Conservation (phyloP, 2,329 filamentous ascomycete species). For the Penicillium sp. region DNA sequence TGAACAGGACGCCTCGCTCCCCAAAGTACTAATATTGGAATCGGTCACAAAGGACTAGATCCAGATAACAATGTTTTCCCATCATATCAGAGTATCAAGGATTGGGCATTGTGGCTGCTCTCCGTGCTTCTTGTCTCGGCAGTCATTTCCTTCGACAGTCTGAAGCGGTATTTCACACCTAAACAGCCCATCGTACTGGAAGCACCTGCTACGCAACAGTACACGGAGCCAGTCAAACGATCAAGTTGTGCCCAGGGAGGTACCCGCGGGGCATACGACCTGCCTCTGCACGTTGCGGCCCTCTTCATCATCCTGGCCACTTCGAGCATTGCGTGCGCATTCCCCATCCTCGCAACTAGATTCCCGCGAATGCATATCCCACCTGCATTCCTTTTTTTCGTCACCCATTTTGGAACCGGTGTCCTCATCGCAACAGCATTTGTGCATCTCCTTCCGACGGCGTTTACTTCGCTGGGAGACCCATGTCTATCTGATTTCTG, state of each 20-base stretch:
- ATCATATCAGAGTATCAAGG: slow-evolving; percentile 13
- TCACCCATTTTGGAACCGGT: slow-evolving; percentile 70
- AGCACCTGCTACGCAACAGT: not conserved
- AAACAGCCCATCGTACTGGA: not conserved
- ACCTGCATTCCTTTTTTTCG: slow-evolving; percentile 35
- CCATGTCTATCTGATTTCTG: slow-evolving; percentile 49
- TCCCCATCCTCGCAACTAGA: slow-evolving; percentile 57
- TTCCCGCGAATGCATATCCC: slow-evolving; percentile 51
- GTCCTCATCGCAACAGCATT: slow-evolving; percentile 81
- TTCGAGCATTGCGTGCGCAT: slow-evolving; percentile 51
- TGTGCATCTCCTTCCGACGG: slow-evolving; percentile 63
- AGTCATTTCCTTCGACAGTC: slow-evolving; percentile 18
- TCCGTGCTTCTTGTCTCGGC: slow-evolving; percentile 21
- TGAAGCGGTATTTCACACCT: slow-evolving; percentile 8
- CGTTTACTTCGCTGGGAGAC: slow-evolving; percentile 41
- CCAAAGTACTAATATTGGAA: slow-evolving; percentile 2
- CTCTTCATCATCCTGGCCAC: slow-evolving; percentile 54
- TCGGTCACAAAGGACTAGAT: not conserved
- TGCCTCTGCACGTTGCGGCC: slow-evolving; percentile 55
- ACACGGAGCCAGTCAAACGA: slow-evolving; percentile 10
- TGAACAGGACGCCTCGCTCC: slow-evolving; percentile 18
- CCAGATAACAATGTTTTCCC: slow-evolving; percentile 2
- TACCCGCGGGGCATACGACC: slow-evolving; percentile 46
- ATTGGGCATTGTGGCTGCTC: slow-evolving; percentile 22
- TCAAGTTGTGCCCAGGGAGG: slow-evolving; percentile 24